Base-by-base conservation (phyloP, 331 rosid species). In the Malus hybrid region DNA sequence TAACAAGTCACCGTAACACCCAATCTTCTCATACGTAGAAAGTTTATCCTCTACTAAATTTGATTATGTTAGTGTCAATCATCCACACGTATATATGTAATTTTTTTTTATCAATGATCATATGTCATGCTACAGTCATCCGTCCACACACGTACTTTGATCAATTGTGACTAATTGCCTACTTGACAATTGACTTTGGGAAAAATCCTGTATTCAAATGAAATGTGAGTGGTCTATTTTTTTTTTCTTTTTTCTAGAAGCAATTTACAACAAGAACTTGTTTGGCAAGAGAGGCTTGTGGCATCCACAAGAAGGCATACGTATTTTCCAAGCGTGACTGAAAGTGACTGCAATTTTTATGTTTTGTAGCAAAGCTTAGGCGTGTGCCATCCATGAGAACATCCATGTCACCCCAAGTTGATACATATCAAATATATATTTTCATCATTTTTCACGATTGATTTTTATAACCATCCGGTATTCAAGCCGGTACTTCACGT, bases 301-400 rank as follows among this genome's bases (percentile, higher is more conserved):
- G 81, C 58, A 11, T 58, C 58, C 82, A 77, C 79, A 42, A 20
- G 57, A 52, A n/a, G 2, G 46, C 73, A 71, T 18, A 44, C 48
- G 19, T n/a, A 32, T 67, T 28, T 48, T 26, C 12, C 33, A 32
- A 22, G 58, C 36, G 1, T n/a, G 19, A 26, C 15, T 46, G 19
- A 46, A 63, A 63, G 55, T 28, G 71, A 13, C 29, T 22, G 29
- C 57, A 72, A 22, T 72, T 14, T 22, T 72, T 48, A 55, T 33
- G 22, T 63, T 32, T 60, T 26, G 22, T 30, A 15, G 39, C 3
- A 20, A 16, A 34, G 18, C 6, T 16, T 1, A 12, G 32, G 76
- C 52, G 66, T 61, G 32, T 24, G 74, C 50, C 33, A 29, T 19
- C 63, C 63, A 57, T 57, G 63, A 8, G 26, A 56, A 19, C 12